Base-by-base conservation (phyloP, 345 rosid species). In the Cardamine occulta region DNA sequence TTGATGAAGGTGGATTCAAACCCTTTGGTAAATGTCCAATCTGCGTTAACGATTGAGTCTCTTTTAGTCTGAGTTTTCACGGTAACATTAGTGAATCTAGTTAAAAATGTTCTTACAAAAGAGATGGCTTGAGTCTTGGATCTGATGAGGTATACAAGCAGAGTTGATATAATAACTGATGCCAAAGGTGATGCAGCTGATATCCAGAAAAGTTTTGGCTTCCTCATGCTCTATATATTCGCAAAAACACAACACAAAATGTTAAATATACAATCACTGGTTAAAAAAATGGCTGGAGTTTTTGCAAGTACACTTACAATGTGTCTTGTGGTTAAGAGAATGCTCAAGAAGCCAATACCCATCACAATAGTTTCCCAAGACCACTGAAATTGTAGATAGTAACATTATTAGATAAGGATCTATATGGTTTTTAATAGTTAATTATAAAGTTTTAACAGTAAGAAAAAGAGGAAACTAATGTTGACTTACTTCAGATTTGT, bases 1-100 rank as follows among this genome's bases (percentile, higher is more conserved):
- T 90, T 39, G 80, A 57, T 60, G 99, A 96, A 74, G 98, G 91
- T 26, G 99, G 99, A 82, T 96, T 96, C 82, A 93, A 75, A 23
- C 99, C 99, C 85, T 93, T 86, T 15, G 92, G 96, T 82, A 96
- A 74, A 75, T 84, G 82, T 7, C 99, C 99, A 82, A 96, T 93
- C 99, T 96, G 85, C 9, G 11, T 62, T 6, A 31, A 55, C 39
- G 52, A 69, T 48, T 45, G 9, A 48, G 5, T 64, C 45, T 62
- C 72, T 70, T 6, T 69, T 18, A 79, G 72, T 26, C 17, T 53
- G 39, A 67, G 23, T 24, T 63, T 15, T 58, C 57, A 12, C 35
- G 26, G 5, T 65, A 54, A 57, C 51, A 56, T 6, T 31, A 73
- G 47, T 47, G n/a, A 34, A 37, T 49, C 24, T 44, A 3, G 51